phyloP scores from a whole-genome alignment of 371 early-diverging fungal genomes.

The Apophysomyces elegans region DNA sequence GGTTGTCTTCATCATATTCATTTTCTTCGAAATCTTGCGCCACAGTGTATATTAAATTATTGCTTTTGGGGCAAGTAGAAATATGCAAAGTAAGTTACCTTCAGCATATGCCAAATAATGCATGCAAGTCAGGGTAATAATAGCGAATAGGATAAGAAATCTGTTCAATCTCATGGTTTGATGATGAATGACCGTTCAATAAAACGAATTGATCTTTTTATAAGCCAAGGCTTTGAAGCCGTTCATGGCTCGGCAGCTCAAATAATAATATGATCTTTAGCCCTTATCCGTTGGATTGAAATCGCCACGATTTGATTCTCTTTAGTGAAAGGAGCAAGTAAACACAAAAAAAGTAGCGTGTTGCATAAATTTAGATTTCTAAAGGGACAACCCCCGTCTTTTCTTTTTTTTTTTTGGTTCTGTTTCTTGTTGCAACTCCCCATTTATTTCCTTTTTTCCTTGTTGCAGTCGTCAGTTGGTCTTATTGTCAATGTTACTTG shows the following conservation, averaged over 20 bases:
- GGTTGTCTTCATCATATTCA: constrained; percentile 2
- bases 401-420: constrained; percentile 2
- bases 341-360: background rate
- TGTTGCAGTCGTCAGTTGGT: constrained; percentile 1
- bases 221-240: background rate
- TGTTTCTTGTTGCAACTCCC: constrained; percentile 6
- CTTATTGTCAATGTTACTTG: constrained; percentile 9
- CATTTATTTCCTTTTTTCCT: background rate
- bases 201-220: background rate
- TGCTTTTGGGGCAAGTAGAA: background rate
- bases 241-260: background rate
- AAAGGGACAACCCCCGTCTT: background rate
- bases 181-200: background rate
- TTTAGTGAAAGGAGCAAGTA: background rate
- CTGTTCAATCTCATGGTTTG: background rate
- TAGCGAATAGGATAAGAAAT: constrained; percentile 2
- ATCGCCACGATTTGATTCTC: background rate
- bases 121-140: constrained; percentile 10
- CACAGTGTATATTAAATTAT: background rate
- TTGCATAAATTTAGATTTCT: constrained; percentile 6
- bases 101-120: constrained; percentile 4
- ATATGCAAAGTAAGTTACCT: background rate
- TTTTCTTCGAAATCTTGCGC: constrained; percentile 5
- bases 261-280: background rate
- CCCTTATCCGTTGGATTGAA: constrained; percentile 10